phyloP scores from a whole-genome alignment of 306 rosid genomes.

The Dalbergia cultrata region DNA sequence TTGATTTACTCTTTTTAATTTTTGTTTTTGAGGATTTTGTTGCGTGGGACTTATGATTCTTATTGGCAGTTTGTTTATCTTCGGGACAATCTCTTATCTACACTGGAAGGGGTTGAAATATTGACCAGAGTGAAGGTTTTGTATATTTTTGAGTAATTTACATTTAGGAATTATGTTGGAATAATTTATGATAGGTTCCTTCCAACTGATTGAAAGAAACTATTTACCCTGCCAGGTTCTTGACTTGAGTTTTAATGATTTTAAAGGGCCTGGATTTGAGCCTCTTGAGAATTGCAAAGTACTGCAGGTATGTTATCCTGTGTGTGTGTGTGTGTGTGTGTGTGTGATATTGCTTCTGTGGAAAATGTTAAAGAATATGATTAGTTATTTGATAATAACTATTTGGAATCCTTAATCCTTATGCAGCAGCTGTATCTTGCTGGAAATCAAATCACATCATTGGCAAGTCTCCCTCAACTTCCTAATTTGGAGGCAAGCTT shows the following conservation, averaged over 20 bases:
- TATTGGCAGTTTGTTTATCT: conserved; percentile 90
- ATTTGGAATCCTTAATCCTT: conserved; percentile 43
- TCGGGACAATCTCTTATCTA: conserved; percentile 93
- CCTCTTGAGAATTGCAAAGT: conserved; percentile 95
- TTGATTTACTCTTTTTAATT: conserved; percentile 27
- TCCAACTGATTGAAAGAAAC: conserved; percentile 40
- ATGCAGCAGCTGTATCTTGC: conserved; percentile 96
- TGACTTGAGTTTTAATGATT: conserved; percentile 97
- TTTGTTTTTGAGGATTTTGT: conserved; percentile 30
- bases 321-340: not conserved
- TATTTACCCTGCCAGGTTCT: conserved; percentile 77
- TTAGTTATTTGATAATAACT: conserved; percentile 8
- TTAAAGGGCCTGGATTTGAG: conserved; percentile 99
- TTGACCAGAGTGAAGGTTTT: conserved; percentile 92
- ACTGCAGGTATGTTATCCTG: conserved; percentile 73
- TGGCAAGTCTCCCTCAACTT: conserved; percentile 95
- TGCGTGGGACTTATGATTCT: conserved; percentile 44
- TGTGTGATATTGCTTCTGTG: conserved; percentile 6
- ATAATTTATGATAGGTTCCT: conserved; percentile 34
- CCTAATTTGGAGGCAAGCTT: conserved; percentile 94
- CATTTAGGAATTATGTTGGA: conserved; percentile 32
- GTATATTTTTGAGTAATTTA: conserved; percentile 1
- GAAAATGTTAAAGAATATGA: not conserved
- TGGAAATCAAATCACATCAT: conserved; percentile 97
- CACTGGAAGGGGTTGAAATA: conserved; percentile 93